These are phyloP conservation scores for Digitaria exilis DNA, from an alignment of 202 grass and related monocot species.

Conservation along the genomic window DNA sequence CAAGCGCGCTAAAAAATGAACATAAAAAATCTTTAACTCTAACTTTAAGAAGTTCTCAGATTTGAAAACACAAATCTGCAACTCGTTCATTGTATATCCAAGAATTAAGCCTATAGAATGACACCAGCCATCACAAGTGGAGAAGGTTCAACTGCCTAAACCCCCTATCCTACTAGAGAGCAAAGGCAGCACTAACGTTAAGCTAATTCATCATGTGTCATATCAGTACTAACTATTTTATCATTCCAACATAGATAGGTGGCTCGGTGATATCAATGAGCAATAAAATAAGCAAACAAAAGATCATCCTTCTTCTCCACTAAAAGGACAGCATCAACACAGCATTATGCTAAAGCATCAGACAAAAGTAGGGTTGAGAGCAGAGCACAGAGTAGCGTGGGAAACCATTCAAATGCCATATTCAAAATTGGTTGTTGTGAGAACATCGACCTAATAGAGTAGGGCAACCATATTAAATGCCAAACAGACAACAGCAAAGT, in stretches of 20 bases:
- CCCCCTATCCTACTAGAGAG: neutral
- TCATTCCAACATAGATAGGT: constrained; percentile 18
- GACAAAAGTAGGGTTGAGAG: neutral
- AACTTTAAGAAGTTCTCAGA: neutral
- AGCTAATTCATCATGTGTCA: constrained; percentile 12
- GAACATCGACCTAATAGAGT: constrained; percentile 8
- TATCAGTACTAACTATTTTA: neutral
- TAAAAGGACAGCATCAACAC: neutral
- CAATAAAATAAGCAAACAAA: neutral
- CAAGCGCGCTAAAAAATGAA: neutral
- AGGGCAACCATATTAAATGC: constrained; percentile 2
- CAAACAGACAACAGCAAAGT: neutral
- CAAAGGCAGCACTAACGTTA: constrained; percentile 12
- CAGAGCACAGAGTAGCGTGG: neutral
- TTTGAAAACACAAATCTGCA: neutral
- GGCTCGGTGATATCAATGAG: neutral
- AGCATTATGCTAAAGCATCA: constrained; percentile 32
- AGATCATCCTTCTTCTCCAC: neutral
- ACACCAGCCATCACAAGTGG: constrained; percentile 1
- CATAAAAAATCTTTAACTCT: neutral
- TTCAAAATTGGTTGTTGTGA: neutral
- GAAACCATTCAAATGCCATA: constrained; percentile 19
- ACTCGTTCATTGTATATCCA: constrained; percentile 24
- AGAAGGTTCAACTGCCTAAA: neutral
- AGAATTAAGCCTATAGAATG: constrained; percentile 21